phyloP scores from a whole-genome alignment of 495 filamentous ascomycete species.

The Jackrogersella minutella region DNA sequence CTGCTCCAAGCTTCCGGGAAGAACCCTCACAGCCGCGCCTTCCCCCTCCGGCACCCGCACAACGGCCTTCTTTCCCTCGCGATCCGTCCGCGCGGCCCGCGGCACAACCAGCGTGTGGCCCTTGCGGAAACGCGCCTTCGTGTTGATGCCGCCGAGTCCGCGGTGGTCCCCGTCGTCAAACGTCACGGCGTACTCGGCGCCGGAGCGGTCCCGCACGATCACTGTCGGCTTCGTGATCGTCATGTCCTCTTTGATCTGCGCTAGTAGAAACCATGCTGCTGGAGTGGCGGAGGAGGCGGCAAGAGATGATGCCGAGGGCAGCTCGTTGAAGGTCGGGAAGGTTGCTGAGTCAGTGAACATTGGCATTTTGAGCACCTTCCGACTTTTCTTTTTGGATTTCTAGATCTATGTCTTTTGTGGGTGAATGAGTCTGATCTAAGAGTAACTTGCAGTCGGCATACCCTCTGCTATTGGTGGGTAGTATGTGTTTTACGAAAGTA shows the following conservation, averaged over 20 bases:
- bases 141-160: not conserved
- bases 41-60: slow-evolving; percentile 41
- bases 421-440: not conserved
- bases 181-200: slow-evolving; percentile 49
- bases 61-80: slow-evolving; percentile 47
- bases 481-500: not conserved
- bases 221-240: slow-evolving; percentile 59
- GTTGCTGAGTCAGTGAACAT: slow-evolving; percentile 40
- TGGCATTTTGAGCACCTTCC: slow-evolving; percentile 20
- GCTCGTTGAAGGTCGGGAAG: slow-evolving; percentile 45
- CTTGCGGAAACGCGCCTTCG: slow-evolving; percentile 38
- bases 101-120: slow-evolving; percentile 48
- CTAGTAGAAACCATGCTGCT: slow-evolving; percentile 48
- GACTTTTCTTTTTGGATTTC: not conserved
- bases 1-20: slow-evolving; percentile 43
- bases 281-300: no score
- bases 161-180: slow-evolving; percentile 44
- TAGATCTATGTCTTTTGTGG: not conserved
- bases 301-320: slow-evolving; percentile 13
- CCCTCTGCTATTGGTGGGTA: no score
- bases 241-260: slow-evolving; percentile 56
- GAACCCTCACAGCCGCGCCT: slow-evolving; percentile 37
- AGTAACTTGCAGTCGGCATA: not conserved
- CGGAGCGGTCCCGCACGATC: slow-evolving; percentile 45
- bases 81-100: slow-evolving; percentile 41